Conservation (phyloP, 768 basidiomycete genomes). For the Boletus insuetus region DNA sequence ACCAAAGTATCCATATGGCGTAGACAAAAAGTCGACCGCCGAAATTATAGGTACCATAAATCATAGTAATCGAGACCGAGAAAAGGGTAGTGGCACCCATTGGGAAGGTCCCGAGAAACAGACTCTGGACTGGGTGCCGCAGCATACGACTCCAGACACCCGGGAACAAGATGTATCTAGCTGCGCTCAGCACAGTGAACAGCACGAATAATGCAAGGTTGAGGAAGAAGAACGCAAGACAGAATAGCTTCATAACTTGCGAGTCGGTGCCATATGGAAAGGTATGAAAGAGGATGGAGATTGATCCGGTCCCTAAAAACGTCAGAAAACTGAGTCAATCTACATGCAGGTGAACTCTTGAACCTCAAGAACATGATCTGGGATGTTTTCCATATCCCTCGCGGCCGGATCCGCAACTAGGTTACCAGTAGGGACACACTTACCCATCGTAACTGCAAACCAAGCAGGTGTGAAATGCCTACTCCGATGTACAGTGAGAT, state of each 20-base stretch:
- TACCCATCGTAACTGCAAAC: slow-evolving; percentile 56
- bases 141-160: slow-evolving; percentile 49
- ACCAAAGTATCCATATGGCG: slow-evolving; percentile 65
- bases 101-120: slow-evolving; percentile 48
- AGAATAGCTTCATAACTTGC: slow-evolving; percentile 38
- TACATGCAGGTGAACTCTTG: background rate
- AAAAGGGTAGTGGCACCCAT: slow-evolving; percentile 65
- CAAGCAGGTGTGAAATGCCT: slow-evolving; percentile 56
- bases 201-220: slow-evolving; percentile 53
- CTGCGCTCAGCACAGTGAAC: slow-evolving; percentile 43
- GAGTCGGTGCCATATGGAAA: slow-evolving; percentile 54
- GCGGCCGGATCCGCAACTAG: too few relatives aligned
- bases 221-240: slow-evolving; percentile 55
- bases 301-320: slow-evolving; percentile 43
- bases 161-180: slow-evolving; percentile 55
- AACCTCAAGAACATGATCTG: background rate
- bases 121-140: slow-evolving; percentile 47
- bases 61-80: slow-evolving; percentile 44
- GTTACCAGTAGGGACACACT: slow-evolving; percentile 7
- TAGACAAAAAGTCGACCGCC: slow-evolving; percentile 54
- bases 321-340: background rate
- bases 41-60: slow-evolving; percentile 44
- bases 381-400: background rate
- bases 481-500: background rate
- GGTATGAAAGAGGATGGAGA: slow-evolving; percentile 53